A percentile compares a stretch with the other conserved stretches of the same genome.
These are phyloP conservation scores for Monilinia fructigena DNA, from an alignment of 2,329 filamentous ascomycete species.

Conservation along the genomic window DNA sequence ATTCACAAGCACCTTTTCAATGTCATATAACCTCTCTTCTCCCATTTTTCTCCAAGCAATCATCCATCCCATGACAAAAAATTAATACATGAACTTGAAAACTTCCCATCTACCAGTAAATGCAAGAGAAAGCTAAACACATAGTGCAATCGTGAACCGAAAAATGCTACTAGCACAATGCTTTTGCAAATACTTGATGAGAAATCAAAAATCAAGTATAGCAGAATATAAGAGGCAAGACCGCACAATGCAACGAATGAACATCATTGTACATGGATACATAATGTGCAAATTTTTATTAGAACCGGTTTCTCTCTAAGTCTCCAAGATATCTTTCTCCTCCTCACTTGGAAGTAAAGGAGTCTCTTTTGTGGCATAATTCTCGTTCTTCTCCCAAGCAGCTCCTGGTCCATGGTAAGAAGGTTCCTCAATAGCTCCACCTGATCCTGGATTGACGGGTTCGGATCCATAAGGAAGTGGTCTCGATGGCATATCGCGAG, in stretches of 20 bases:
- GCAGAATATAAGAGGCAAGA: constrained; percentile 1
- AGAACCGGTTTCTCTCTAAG: constrained; percentile 16
- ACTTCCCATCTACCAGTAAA: constrained; percentile 1
- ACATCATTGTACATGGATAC: constrained; percentile 12
- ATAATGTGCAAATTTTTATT: constrained; percentile 18
- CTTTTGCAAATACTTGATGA: not conserved
- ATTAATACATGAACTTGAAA: not conserved
- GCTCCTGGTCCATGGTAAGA: constrained; percentile 52
- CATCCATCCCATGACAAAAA: constrained; percentile 7
- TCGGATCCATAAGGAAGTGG: constrained; percentile 56
- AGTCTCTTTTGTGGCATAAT: constrained; percentile 43
- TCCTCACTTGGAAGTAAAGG: constrained; percentile 37
- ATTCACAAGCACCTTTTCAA: not conserved
- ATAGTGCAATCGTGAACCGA: not conserved
- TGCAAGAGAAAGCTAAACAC: not conserved
- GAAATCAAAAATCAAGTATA: not conserved
- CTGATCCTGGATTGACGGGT: constrained; percentile 45
- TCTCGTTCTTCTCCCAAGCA: constrained; percentile 53
- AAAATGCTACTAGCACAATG: not conserved
- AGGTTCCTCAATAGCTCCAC: constrained; percentile 43
- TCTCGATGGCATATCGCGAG: constrained; percentile 48
- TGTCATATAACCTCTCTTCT: not conserved
- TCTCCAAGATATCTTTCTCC: constrained; percentile 39
- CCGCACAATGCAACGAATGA: not conserved
- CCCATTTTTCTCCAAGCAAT: not conserved